Conservation (phyloP, 495 filamentous ascomycete species). For the Bacidia gigantensis region DNA sequence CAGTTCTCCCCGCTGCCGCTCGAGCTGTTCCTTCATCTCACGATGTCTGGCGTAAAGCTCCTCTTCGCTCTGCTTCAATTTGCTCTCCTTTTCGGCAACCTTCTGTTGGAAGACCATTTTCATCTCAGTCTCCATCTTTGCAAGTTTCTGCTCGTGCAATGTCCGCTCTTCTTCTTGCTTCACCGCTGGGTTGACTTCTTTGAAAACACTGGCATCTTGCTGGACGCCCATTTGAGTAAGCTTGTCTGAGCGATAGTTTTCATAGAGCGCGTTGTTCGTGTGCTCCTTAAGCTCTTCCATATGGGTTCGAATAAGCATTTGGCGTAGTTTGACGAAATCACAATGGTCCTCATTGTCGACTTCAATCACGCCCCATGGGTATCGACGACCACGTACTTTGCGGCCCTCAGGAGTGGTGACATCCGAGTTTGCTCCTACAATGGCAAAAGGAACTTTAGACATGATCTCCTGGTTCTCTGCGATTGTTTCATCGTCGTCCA, state of each 20-base stretch:
- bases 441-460: conserved; percentile 98
- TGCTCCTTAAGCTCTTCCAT: conserved; percentile 99
- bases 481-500: conserved; percentile 98
- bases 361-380: conserved; percentile 98
- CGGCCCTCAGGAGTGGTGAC: conserved; percentile 83
- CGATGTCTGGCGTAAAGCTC: conserved; percentile 93
- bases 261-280: conserved; percentile 96
- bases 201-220: conserved; percentile 97
- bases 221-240: conserved; percentile 95
- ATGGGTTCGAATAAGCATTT: conserved; percentile 99
- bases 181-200: conserved; percentile 99
- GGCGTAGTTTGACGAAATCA: conserved; percentile 97
- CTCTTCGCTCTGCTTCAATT: conserved; percentile 97
- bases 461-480: conserved; percentile 99
- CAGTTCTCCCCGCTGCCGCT: conserved; percentile 81
- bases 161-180: conserved; percentile 99
- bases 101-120: conserved; percentile 99
- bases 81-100: conserved; percentile 98
- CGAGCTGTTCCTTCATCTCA: conserved; percentile 99
- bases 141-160: conserved; percentile 97
- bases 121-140: conserved; percentile 99
- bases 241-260: conserved; percentile 99
- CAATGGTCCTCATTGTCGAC: conserved; percentile 99
- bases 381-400: conserved; percentile 87
- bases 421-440: conserved; percentile 91